Conservation (phyloP, 139 green algal species). For the Ulvella scutata region DNA sequence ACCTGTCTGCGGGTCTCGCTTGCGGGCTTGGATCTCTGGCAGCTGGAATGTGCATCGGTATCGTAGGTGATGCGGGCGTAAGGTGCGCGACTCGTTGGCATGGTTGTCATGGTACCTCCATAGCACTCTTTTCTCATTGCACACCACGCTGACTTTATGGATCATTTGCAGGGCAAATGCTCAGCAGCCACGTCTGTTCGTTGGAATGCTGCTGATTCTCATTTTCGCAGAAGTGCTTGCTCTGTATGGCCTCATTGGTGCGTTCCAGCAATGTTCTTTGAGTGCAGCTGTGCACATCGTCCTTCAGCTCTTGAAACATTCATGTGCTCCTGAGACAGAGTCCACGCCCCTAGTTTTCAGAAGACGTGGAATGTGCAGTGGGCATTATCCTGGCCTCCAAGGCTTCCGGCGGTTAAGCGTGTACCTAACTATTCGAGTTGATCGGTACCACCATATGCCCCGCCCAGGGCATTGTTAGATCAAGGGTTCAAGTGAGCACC, state of each 20-base stretch:
- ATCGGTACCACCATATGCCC: too few relatives aligned
- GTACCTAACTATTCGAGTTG: too few relatives aligned
- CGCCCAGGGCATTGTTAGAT: too few relatives aligned
- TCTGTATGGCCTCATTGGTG: conserved; percentile 95
- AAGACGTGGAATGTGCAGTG: conserved; percentile 30
- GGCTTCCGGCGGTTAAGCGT: too few relatives aligned
- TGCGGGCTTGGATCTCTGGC: conserved; percentile 88
- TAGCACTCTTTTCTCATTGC: not conserved
- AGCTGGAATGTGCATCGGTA: conserved; percentile 98
- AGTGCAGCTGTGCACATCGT: not conserved
- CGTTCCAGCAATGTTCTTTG: conserved; percentile 9
- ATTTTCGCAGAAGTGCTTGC: conserved; percentile 99
- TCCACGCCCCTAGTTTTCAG: not conserved
- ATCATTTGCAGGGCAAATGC: conserved; percentile 76
- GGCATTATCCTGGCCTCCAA: conserved; percentile 92
- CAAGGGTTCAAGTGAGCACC: too few relatives aligned
- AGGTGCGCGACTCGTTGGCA: conserved; percentile 28
- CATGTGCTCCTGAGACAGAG: not conserved
- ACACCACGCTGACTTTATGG: not conserved
- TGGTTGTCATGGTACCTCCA: not conserved
- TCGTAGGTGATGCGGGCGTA: conserved; percentile 96
- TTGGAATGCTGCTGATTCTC: conserved; percentile 99
- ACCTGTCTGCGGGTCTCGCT: conserved; percentile 83
- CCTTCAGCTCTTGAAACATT: not conserved
- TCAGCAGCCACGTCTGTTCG: conserved; percentile 99